Base-by-base conservation (phyloP, 768 basidiomycete species). In the Amanita polypyramis region DNA sequence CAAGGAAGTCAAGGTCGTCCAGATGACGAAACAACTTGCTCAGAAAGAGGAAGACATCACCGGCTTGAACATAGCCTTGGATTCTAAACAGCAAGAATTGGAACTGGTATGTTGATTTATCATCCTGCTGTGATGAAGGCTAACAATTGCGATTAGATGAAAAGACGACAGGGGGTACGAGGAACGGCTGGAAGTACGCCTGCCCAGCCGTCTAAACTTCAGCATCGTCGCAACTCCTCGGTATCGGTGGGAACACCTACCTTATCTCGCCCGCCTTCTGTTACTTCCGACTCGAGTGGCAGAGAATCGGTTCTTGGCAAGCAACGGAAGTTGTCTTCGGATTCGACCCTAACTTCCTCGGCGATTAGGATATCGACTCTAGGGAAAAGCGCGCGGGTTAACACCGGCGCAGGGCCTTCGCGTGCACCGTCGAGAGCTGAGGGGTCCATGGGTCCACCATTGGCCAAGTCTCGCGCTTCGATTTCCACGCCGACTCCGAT, bases 31-130 rank as follows among this genome's bases (percentile, higher is more conserved):
- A 65, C 72, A 82, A 56, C 70, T 76, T 33, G 67, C 69, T 0
- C 70, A 80, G 58, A 75, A 84, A 52, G 81, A 83, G 62, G 84
- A 92, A 36, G 92, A 95, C 62, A 61, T 85, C 17, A 64, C 75
- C 41, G 85, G 87, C n/a, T 65, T 95, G 56, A 93, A 95, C 56
- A 91, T 94, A 30, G 93, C 92, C 0, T 65, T 96, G 46, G 90
- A 94, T 63, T 82, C 90, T 20, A 96, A 96, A 65, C 93, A 96
- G 58, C 91, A 94, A 62, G 93, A 95, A 62, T 67, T 96, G 33
- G 91, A 95, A 60, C 60, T 94, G 62, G 93, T 96, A 51, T 72
- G 47, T 56, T 34, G 11, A 33, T 25, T 43, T 53, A 27, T 36
- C 47, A 19, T 27, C 30, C 27, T 21, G 29, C n/a, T 7, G 33